These are phyloP conservation scores for Pelargonium fulgidum DNA, from an alignment of 441 rosid genomes.

Conservation along the genomic window DNA sequence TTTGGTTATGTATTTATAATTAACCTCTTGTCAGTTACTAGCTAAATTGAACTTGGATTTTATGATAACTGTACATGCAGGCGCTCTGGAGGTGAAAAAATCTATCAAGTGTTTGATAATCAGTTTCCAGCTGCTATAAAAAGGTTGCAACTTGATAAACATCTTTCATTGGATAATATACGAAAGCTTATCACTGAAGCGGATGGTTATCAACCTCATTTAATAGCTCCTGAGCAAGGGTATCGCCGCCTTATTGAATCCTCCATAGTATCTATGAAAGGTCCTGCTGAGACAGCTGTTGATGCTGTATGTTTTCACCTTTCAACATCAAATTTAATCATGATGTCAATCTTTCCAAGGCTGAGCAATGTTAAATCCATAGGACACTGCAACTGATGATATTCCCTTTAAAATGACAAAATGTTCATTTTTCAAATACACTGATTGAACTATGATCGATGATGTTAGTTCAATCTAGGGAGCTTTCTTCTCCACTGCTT, in stretches of 20 bases:
- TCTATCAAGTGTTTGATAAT: constrained; percentile 90
- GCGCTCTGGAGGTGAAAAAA: constrained; percentile 95
- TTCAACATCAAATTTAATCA: not conserved
- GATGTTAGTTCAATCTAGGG: not conserved
- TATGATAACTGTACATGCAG: constrained; percentile 32
- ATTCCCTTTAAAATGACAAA: not conserved
- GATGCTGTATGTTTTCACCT: constrained; percentile 58
- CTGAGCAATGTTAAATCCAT: not conserved
- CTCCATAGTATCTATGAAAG: constrained; percentile 82
- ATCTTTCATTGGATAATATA: constrained; percentile 83
- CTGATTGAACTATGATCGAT: not conserved
- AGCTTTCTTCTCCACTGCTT: not conserved
- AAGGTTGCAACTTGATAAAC: constrained; percentile 88
- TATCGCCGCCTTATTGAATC: constrained; percentile 96
- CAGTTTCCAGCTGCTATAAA: constrained; percentile 94
- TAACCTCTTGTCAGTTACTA: constrained; percentile 11
- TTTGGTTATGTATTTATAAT: not conserved
- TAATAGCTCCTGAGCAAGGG: constrained; percentile 98
- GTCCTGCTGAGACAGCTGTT: constrained; percentile 97
- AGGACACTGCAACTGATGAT: not conserved
- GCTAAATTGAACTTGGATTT: constrained; percentile 15
- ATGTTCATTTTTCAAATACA: not conserved
- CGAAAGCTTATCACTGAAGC: constrained; percentile 92
- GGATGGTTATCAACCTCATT: constrained; percentile 99
- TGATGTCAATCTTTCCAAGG: not conserved